phyloP scores from a whole-genome alignment of 305 asterid species.

The Fraxinus xanthoxyloides region DNA sequence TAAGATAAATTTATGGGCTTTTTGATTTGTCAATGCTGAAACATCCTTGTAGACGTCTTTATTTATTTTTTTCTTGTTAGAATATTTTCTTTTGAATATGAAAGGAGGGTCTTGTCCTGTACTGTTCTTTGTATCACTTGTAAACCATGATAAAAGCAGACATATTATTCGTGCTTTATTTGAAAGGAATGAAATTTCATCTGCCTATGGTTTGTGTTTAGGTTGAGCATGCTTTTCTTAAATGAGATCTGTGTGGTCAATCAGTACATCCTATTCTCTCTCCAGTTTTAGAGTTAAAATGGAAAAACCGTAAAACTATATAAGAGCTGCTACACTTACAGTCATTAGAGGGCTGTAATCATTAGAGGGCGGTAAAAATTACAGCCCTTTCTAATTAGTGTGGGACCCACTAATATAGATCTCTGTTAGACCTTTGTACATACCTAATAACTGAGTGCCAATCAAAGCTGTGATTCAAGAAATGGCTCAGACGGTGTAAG shows the following conservation, averaged over 20 bases:
- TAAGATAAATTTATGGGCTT: background rate
- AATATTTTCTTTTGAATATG: background rate
- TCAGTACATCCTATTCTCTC: background rate
- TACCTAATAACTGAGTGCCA: background rate
- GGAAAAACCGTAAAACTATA: too few relatives aligned
- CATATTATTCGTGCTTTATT: background rate
- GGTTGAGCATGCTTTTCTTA: conserved; percentile 11
- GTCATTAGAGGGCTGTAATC: too few relatives aligned
- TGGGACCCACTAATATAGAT: too few relatives aligned
- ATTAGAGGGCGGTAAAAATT: too few relatives aligned
- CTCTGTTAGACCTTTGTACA: background rate
- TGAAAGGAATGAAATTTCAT: background rate
- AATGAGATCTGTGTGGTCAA: background rate
- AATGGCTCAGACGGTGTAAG: background rate
- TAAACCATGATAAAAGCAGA: background rate
- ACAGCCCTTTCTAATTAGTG: too few relatives aligned
- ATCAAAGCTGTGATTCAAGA: background rate
- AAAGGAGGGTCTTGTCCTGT: conserved; percentile 2
- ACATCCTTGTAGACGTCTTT: background rate
- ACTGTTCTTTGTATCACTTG: background rate
- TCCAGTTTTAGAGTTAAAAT: too few relatives aligned
- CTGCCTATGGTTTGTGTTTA: background rate
- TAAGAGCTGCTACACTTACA: too few relatives aligned
- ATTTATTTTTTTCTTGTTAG: background rate
- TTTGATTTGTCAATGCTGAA: background rate